Conservation (phyloP, 768 basidiomycete genomes). For the Lactarius hengduanensis region DNA sequence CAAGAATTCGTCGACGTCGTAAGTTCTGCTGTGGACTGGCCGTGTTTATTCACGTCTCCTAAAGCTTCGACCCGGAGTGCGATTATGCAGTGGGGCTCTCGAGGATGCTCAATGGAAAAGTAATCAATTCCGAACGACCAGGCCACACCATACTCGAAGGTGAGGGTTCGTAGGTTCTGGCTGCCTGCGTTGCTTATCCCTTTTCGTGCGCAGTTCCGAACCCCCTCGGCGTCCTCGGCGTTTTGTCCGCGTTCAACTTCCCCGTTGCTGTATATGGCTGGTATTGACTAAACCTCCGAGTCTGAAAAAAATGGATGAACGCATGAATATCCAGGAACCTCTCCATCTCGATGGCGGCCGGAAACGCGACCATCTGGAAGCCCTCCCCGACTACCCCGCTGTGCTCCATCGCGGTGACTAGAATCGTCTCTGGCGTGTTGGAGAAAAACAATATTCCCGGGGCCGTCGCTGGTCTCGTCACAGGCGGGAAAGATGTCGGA, state of each 20-base stretch:
- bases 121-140: conserved; percentile 84
- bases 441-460: conserved; percentile 82
- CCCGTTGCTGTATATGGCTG: conserved; percentile 93
- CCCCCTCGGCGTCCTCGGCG: conserved; percentile 68
- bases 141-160: conserved; percentile 92
- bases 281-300: conserved; percentile 40
- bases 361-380: conserved; percentile 95
- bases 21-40: conserved; percentile 35
- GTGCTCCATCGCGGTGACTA: conserved; percentile 88
- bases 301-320: conserved; percentile 6
- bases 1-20: conserved; percentile 96
- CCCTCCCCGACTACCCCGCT: conserved; percentile 87
- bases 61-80: conserved; percentile 49
- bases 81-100: conserved; percentile 92
- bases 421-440: conserved; percentile 76
- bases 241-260: conserved; percentile 95
- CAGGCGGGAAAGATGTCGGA: conserved; percentile 79
- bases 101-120: conserved; percentile 89
- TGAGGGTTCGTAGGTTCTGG: conserved; percentile 30
- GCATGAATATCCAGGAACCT: conserved; percentile 65
- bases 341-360: conserved; percentile 81
- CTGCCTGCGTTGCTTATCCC: neutral
- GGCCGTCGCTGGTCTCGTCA: conserved; percentile 78
- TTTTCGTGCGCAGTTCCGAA: conserved; percentile 68
- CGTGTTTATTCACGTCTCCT: neutral